Base-by-base conservation (phyloP, 2,329 filamentous ascomycete species). In the Botrytis aclada region DNA sequence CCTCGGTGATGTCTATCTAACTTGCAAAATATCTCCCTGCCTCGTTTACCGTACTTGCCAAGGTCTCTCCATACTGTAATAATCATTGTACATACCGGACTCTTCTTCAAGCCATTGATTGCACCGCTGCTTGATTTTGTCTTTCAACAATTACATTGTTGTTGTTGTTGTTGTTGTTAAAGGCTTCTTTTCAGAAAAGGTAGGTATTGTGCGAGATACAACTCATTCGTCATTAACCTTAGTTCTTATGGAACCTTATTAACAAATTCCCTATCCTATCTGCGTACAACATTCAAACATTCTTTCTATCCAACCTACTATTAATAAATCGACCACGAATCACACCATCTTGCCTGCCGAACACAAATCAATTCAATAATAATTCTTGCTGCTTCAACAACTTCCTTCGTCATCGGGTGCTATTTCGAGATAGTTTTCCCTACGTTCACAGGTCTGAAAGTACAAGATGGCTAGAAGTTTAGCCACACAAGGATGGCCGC, bases 401-500 rank as follows among this genome's bases (percentile, higher is more conserved):
- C 32, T 25, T n/a, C 37, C n/a, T 20, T 47, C 45, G 37, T 54
- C 22, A 66, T 67, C 62, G 70, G 45, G 39, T 41, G 37, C 29
- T 8, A 39, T 29, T 45, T 58, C 47, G 20, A 67, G 43, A 61
- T 12, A 67, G n/a, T 54, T 54, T 47, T 39, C 58, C 43, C 45
- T 41, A n/a, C 37, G 32, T 45, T 45, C 41, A 20, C 29, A 32
- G 22, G 18, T 22, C 39, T 43, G 25, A 54, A 60, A 39, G 62
- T 54, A 43, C 47, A 58, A 62, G 7, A 71, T 74, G 67, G 72
- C 70, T 72, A 69, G 51, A 60, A 69, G 39, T 58, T 60, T 72
- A 43, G 63, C 70, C 63, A 72, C 62, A 22, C 70, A 67, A 72
- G 32, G 70, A 69, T 86, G 90, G 76, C 83, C 90, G 69, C 82